These are phyloP conservation scores for Picea abies DNA, from an alignment of 83 land plant genomes.

Conservation along the genomic window DNA sequence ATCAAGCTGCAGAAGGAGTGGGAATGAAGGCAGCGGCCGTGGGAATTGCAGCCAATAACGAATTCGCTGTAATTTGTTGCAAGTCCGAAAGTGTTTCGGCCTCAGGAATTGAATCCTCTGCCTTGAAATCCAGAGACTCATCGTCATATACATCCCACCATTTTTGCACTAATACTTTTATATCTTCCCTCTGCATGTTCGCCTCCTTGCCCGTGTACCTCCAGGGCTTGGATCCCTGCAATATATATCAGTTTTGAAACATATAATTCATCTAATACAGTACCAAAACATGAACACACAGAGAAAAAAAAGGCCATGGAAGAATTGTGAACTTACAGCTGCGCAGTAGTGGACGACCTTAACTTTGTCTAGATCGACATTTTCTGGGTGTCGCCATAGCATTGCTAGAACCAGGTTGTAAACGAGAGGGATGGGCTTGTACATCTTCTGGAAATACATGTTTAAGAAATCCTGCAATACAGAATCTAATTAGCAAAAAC, in stretches of 20 bases:
- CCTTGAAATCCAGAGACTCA: conserved; percentile 48
- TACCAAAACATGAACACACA: neutral
- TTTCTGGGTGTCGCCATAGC: conserved; percentile 23
- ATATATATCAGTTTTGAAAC: neutral
- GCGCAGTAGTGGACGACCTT: conserved; percentile 87
- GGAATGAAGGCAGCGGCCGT: too few species aligned
- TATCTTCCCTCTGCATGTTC: conserved; percentile 36
- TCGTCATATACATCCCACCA: conserved; percentile 82
- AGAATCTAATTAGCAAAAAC: neutral
- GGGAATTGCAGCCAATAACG: too few species aligned
- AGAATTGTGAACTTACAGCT: conserved; percentile 37
- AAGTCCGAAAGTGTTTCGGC: too few species aligned
- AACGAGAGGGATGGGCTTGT: conserved; percentile 58
- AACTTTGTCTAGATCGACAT: conserved; percentile 53
- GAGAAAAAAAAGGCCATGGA: too few species aligned
- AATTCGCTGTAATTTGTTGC: too few species aligned
- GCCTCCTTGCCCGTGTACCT: too few species aligned
- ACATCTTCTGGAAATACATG: conserved; percentile 60
- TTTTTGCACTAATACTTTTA: conserved; percentile 68
- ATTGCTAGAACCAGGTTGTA: conserved; percentile 76
- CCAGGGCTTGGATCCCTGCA: conserved; percentile 91
- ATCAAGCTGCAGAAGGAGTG: too few species aligned
- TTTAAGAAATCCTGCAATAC: conserved; percentile 68
- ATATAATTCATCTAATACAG: neutral
- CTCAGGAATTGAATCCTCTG: neutral